These are phyloP conservation scores for Fraxinus nigra DNA, from an alignment of 305 asterid genomes.

Conservation along the genomic window DNA sequence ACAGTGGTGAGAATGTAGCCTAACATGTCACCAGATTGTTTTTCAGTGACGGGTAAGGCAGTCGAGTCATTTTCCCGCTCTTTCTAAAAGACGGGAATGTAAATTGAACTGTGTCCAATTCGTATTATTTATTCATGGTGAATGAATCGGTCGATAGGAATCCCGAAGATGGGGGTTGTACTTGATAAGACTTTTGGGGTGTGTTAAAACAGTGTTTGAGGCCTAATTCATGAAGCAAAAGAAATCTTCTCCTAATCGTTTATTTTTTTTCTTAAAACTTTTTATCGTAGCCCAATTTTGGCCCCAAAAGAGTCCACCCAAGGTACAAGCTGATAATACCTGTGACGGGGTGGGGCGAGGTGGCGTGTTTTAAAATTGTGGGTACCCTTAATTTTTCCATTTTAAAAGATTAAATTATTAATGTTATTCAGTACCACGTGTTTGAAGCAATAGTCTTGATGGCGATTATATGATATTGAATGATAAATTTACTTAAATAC, in stretches of 20 bases:
- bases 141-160: background rate
- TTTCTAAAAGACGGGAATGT: background rate
- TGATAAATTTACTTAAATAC: no score
- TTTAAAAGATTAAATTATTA: background rate
- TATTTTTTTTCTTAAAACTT: background rate
- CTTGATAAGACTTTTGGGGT: background rate
- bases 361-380: background rate
- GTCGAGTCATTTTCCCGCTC: background rate
- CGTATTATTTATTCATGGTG: background rate
- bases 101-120: no score
- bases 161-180: background rate
- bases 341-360: background rate
- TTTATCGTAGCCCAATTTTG: no score
- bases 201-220: background rate
- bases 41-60: background rate
- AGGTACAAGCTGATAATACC: background rate
- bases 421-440: no score
- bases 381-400: background rate
- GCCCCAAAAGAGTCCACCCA: background rate
- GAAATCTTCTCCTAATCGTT: background rate
- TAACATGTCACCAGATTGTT: background rate
- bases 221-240: background rate
- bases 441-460: no score
- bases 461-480: background rate
- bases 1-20: background rate